Base-by-base conservation (phyloP, 2,329 filamentous ascomycete genomes). In the Cladosporium sp. region DNA sequence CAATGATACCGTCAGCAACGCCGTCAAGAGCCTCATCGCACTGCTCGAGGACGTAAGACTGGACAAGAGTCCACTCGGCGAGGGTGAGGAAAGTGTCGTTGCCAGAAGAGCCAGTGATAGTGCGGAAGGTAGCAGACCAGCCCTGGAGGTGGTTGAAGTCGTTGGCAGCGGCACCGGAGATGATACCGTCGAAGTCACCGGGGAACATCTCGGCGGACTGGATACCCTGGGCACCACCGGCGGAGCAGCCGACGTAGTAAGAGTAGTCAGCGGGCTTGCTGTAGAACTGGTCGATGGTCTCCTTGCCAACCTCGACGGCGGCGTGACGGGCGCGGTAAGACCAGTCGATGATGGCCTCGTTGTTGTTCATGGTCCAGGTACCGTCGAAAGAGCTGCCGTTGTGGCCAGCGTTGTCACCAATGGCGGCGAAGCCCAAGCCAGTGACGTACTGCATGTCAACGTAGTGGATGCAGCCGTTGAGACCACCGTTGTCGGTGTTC, bases 21-120 rank as follows among this genome's bases (percentile, higher is more conserved):
- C 74, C 73, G 55, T 80, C 77, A 6, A 77, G 62, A 3, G 58
- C 58, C 64, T 67, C 71, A 55, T 80, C 77, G 58, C 77, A 80
- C 58, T 79, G 75, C 11, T 66, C 64, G 27, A 79, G 54, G 30
- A 76, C 65, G 42, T 72, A 70, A 13, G 64, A 54, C 50, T 75
- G 69, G 15, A 77, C 72, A 1, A 65, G 60, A 11, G 62, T 56
- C 74, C 74, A 78, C 27, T 71, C 53, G 12, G 60, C 53, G 29
- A 54, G 15, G 1, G 68, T 66, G 20, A 77, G 63, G 55, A 73
- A 76, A 62, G 70, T 27, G 66, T 72, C 61, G 4, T 58, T 72
- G 50, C 56, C 61, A 52, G 57, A 70, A 29, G 54, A 66, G 13
- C 71, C 71, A 4, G 70, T 73, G 41, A 71, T 63, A 8, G 67